Conservation (phyloP, 2,329 filamentous ascomycete genomes). For the Hymenoscyphus albidus region DNA sequence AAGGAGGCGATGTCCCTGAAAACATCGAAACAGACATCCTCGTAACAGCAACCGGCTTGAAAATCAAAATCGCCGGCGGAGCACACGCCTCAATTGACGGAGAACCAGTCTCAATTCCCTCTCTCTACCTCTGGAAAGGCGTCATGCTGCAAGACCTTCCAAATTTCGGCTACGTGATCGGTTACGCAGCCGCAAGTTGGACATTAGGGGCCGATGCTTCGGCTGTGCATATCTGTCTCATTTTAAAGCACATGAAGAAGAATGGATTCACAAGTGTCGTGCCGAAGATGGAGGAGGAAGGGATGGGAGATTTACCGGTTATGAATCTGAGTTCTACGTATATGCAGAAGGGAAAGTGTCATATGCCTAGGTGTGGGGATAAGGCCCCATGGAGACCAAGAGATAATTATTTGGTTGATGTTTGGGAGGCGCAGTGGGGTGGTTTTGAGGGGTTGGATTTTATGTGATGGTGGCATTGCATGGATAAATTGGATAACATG, state of each 20-base stretch:
- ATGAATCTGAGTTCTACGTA: conserved; percentile 16
- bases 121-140: conserved; percentile 59
- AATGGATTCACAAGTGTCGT: conserved; percentile 16
- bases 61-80: conserved; percentile 55
- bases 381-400: conserved; percentile 28
- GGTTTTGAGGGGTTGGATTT: conserved; percentile 23
- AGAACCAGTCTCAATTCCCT: conserved; percentile 42
- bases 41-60: conserved; percentile 64
- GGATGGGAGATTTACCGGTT: neutral
- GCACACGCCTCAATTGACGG: conserved; percentile 53
- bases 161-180: conserved; percentile 57
- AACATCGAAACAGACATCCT: conserved; percentile 63
- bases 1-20: conserved; percentile 16
- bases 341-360: conserved; percentile 11
- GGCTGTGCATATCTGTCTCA: conserved; percentile 22
- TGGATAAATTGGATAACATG: neutral
- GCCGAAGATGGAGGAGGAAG: conserved; percentile 12
- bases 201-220: conserved; percentile 56
- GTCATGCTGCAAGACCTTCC: conserved; percentile 64
- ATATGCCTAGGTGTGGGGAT: conserved; percentile 22
- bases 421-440: conserved; percentile 28
- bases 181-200: conserved; percentile 64
- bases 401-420: conserved; percentile 32
- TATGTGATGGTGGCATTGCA: neutral
- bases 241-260: conserved; percentile 32